Evolutionary conservation across 768 basidiomycete species (phyloP), one percentile per base, ranked within the genome.

Genomic region (Clitopilus passeckerianus): DNA sequence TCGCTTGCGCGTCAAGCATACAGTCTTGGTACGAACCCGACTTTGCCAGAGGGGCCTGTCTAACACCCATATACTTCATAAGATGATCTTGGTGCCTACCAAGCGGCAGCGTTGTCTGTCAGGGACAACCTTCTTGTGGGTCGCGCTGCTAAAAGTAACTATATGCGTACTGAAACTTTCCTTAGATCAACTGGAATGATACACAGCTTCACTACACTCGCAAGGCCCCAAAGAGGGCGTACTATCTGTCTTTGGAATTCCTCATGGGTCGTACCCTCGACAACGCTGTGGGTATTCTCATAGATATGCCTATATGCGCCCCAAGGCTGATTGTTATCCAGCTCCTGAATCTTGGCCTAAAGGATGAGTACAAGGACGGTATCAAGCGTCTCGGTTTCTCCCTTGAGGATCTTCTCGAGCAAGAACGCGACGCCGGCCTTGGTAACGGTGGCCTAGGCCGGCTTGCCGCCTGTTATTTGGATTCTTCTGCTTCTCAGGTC

Each of bases 401-500:
- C 69, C 82, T 95, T 62, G 93, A 95, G 71, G 93, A 95, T 66
- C 74, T 95, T 50, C 77, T 97, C 56, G 90, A 89, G 52, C 79
- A 89, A 67, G 96, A 98, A 71, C 87, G 95, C 54, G 97, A 99
- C 68, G 95, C 96, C 1, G 96, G 86, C 7, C 82, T 98, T 10
- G 97, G 96, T 5, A 97, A 98, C 70, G 95, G 95, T 63, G 96
- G 96, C 59, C 82, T 98, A 8, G 96, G 97, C 0, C 91, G 96
- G 30, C 84, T 99, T 50, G 97, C 97, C 0, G 96, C 97, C 0
- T 99, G 97, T 76, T 99, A 98, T 70, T 85, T 97, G 56, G 95
- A 98, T 69, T 93, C 91, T n/a, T 85, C 87, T 22, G 88, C 95
- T 2, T 91, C 90, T 8, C 87, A 93, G 68, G 86, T 91, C 65